Evolutionary conservation across 73 alveolate species (phyloP).

Genomic region (Paramecium bursaria): DNA sequence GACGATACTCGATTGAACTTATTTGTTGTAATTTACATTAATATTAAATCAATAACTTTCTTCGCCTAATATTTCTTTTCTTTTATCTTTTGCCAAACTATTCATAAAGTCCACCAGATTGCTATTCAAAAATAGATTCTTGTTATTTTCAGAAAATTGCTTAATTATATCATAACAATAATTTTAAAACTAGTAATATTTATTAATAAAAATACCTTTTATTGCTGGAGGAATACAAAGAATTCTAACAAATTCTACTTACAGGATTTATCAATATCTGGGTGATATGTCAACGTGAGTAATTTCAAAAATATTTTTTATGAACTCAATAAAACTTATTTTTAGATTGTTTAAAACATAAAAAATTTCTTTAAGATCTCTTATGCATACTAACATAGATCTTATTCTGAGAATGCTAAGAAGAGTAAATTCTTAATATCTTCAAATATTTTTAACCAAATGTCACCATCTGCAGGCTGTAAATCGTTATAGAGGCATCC

Average conservation of each 20-base stretch:
- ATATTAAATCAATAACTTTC: slow-evolving; percentile 1
- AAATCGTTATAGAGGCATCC: slow-evolving; percentile 75
- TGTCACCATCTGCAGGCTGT: slow-evolving; percentile 56
- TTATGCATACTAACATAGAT: slow-evolving; percentile 59
- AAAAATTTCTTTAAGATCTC: slow-evolving; percentile 58
- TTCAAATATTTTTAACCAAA: slow-evolving; percentile 61
- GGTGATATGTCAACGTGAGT: slow-evolving; percentile 59
- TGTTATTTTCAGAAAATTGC: slow-evolving; percentile 57
- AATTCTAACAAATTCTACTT: slow-evolving; percentile 60
- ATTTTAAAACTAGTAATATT: slow-evolving; percentile 27
- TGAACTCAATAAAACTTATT: slow-evolving; percentile 35
- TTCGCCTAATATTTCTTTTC: slow-evolving; percentile 64
- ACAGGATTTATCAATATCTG: slow-evolving; percentile 61
- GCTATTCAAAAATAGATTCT: slow-evolving; percentile 59
- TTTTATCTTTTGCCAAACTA: slow-evolving; percentile 61
- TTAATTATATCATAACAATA: slow-evolving; percentile 63
- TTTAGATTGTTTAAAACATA: slow-evolving; percentile 58
- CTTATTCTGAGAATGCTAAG: slow-evolving; percentile 61
- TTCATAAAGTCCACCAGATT: slow-evolving; percentile 70
- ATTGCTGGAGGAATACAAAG: slow-evolving; percentile 42
- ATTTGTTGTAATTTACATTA: no score
- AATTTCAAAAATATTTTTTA: slow-evolving; percentile 35
- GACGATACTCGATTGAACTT: no score
- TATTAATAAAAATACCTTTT: not conserved
- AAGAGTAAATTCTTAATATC: slow-evolving; percentile 45